phyloP scores from a whole-genome alignment of 192 early-diverging fungal species.

The Coemansia sp. region DNA sequence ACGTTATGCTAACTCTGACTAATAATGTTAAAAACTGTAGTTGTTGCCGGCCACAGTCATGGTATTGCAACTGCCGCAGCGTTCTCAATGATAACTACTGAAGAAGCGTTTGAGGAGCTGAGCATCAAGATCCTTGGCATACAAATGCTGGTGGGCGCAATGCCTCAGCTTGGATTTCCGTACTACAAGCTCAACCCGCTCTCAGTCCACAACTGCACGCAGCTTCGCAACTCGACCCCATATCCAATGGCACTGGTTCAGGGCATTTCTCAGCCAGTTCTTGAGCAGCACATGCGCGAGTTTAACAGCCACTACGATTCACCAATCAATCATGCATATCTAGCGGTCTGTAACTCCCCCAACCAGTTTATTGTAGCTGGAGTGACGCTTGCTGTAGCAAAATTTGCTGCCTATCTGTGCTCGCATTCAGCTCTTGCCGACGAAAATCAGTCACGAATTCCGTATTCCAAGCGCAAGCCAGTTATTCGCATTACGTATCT shows the following conservation, averaged over 20 bases:
- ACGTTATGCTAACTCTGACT: too few relatives aligned
- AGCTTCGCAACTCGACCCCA: conserved; percentile 33
- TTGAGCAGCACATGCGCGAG: conserved; percentile 4
- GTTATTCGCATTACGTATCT: conserved; percentile 76
- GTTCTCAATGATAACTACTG: conserved; percentile 71
- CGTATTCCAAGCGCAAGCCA: conserved; percentile 76
- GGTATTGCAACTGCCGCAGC: conserved; percentile 82
- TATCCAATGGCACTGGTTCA: conserved; percentile 19
- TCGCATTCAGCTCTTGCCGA: conserved; percentile 7
- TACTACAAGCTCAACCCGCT: not conserved
- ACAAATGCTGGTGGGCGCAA: conserved; percentile 71
- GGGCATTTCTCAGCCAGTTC: conserved; percentile 5
- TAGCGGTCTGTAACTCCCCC: conserved; percentile 25
- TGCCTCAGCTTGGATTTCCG: conserved; percentile 65
- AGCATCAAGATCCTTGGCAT: conserved; percentile 71
- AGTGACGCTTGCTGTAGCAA: not conserved
- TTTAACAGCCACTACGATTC: conserved; percentile 15
- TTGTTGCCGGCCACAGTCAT: conserved; percentile 77
- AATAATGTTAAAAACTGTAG: conserved; percentile 4
- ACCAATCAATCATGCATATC: conserved; percentile 2
- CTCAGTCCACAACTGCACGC: too few relatives aligned
- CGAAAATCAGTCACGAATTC: conserved; percentile 66
- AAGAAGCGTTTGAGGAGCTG: conserved; percentile 73
- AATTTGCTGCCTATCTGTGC: conserved; percentile 8
- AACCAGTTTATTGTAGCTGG: conserved; percentile 26